Evolutionary conservation across 768 basidiomycete genomes (phyloP), one percentile per base, ranked within the genome.

Genomic region (Tremella mesenterica): DNA sequence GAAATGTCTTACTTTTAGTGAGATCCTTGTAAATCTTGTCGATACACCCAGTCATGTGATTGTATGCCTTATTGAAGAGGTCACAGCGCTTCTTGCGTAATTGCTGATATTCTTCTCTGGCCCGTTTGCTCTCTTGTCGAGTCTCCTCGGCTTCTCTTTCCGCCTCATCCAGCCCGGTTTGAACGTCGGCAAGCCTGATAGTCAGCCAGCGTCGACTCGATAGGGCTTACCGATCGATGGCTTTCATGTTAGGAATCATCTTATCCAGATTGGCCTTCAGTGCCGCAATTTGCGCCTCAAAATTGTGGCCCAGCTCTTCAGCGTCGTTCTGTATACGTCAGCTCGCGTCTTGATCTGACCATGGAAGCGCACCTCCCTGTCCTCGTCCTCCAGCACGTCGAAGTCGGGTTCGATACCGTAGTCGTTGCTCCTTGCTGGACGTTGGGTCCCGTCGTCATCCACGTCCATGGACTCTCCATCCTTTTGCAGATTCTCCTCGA

Each of bases 1-100:
- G 57, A 44, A 88, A 81, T 1, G 86, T 85, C 68, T 89, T 90
- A 13, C 89, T 91, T 74, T 93, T 97, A 0, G 95, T 97, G 14
- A 97, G 80, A 60, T 96, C 91, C 74, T 97, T 97, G 76, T 99
- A 99, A 0, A 97, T 92, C 58, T 84, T 80, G 67, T 96, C 92
- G 59, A 99, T 99, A 34, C 82, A 79, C 55, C 92, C 89, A 10
- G 92, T 87, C 52, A 99, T 97, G 64, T 99, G 92, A 57, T 84
- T 85, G 76, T 90, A 99, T 0, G 95, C 95, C 61, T 85, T 88
- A 74, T 92, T 91, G 78, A 97, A 97, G 21, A 93, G 71, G 54
- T 96, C 88, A 50, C 80, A 81, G 90, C 90, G 79, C 64, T 81
- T 77, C 67, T 82, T 82, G 75, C 85, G 92, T 50, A 96, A 77